A percentile compares a stretch with the other conserved stretches of the same genome.
These are phyloP conservation scores for Salicornia ramosissima DNA, from an alignment of 148 eudicot genomes.

Conservation along the genomic window DNA sequence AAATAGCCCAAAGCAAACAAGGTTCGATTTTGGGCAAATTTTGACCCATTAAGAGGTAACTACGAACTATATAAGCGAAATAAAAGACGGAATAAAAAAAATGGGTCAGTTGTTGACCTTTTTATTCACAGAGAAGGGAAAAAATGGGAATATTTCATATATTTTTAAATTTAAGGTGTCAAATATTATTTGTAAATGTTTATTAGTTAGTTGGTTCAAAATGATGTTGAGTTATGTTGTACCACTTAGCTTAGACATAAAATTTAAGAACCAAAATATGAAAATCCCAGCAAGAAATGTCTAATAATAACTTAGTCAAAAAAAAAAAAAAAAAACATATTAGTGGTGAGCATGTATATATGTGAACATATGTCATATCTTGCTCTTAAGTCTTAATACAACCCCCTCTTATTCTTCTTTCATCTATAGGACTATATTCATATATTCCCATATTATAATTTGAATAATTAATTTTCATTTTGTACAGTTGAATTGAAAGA, in stretches of 20 bases:
- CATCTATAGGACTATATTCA: background rate
- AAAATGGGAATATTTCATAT: no score
- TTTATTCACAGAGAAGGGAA: no score
- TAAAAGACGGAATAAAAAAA: no score
- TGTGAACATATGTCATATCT: background rate
- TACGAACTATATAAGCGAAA: no score
- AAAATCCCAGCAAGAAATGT: background rate
- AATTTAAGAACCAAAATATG: background rate
- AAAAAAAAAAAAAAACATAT: background rate
- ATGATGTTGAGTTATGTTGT: background rate
- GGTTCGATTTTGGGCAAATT: no score
- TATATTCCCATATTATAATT: no score
- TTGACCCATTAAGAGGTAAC: no score
- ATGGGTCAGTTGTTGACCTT: no score
- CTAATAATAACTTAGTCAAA: background rate
- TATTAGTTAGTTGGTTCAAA: background rate
- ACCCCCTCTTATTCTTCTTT: no score
- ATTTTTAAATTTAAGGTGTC: background rate
- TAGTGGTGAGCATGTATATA: constrained; percentile 23
- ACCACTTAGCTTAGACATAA: background rate
- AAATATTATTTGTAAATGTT: background rate
- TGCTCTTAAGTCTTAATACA: background rate
- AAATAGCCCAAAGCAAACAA: no score
- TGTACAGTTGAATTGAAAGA: background rate
- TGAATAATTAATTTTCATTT: background rate